Evolutionary conservation across 352 stramenopile species (phyloP).

Genomic region (Pythium grandisporangium): DNA sequence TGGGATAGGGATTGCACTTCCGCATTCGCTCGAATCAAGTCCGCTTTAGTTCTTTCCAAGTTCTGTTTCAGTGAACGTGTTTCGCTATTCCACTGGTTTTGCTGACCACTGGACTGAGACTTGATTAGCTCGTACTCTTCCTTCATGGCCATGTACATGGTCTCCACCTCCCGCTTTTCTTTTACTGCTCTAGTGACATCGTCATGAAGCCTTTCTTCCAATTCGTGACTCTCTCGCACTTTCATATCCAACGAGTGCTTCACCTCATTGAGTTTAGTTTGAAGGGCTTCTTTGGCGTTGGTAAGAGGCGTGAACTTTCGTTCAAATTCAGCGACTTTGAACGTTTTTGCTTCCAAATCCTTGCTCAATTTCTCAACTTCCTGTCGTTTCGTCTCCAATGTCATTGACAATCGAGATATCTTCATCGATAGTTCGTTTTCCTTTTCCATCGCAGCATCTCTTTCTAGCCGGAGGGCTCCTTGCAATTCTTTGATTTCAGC

Average conservation of each 20-base stretch:
- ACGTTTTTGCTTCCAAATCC: constrained; percentile 33
- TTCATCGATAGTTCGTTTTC: constrained; percentile 24
- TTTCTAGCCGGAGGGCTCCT: constrained; percentile 14
- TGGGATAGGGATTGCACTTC: constrained; percentile 37
- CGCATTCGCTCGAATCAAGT: constrained; percentile 28
- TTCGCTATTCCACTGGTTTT: constrained; percentile 39
- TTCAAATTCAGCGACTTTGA: constrained; percentile 43
- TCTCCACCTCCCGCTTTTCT: constrained; percentile 54
- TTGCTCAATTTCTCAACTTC: constrained; percentile 45
- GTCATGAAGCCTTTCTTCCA: constrained; percentile 38
- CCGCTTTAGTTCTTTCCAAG: constrained; percentile 45
- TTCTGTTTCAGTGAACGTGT: constrained; percentile 30
- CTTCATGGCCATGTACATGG: constrained; percentile 26
- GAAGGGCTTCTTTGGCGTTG: constrained; percentile 40
- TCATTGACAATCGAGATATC: constrained; percentile 12
- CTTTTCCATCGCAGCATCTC: constrained; percentile 15
- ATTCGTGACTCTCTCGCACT: constrained; percentile 30
- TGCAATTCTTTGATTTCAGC: constrained; percentile 26
- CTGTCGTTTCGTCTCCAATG: constrained; percentile 49
- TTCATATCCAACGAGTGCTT: constrained; percentile 49
- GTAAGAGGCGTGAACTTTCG: constrained; percentile 41
- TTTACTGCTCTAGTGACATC: constrained; percentile 30
- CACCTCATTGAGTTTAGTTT: constrained; percentile 39
- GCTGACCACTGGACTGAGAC: constrained; percentile 23
- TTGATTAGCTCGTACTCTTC: constrained; percentile 39